These are phyloP conservation scores for Zizania latifolia DNA, from an alignment of 176 grass and related monocot genomes.

Conservation along the genomic window DNA sequence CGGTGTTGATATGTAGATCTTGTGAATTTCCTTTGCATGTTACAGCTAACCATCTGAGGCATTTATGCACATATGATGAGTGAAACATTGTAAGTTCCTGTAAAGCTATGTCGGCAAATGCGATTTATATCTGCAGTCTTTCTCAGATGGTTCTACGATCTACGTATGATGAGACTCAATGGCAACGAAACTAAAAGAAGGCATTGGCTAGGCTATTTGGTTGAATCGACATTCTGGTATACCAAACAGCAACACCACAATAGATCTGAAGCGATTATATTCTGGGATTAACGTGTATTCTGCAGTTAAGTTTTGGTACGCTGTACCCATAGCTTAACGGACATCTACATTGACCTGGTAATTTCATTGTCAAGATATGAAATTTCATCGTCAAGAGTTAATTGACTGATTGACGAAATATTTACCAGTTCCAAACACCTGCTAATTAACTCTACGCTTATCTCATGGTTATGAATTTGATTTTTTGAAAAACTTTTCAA, in stretches of 20 bases:
- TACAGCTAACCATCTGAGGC: conserved; percentile 17
- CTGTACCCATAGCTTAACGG: too few species aligned
- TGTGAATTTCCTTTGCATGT: conserved; percentile 29
- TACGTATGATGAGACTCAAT: too few species aligned
- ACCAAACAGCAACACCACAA: neutral
- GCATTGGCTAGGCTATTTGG: neutral
- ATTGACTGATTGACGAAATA: too few species aligned
- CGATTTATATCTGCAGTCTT: neutral
- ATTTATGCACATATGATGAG: neutral
- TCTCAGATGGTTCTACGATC: neutral
- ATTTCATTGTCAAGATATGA: too few species aligned
- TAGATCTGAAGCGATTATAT: neutral
- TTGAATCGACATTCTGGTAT: neutral
- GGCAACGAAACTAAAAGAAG: too few species aligned
- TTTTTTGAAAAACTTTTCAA: too few species aligned
- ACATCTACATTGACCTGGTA: too few species aligned
- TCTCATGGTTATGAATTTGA: too few species aligned
- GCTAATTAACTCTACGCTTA: too few species aligned
- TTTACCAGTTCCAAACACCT: too few species aligned
- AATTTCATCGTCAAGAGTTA: too few species aligned
- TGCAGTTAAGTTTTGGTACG: too few species aligned
- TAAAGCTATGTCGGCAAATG: conserved; percentile 8
- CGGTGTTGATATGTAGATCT: neutral
- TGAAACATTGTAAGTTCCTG: conserved; percentile 15
- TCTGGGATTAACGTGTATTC: neutral